Conservation (phyloP, 768 basidiomycete species). For the Rickenella mellea region DNA sequence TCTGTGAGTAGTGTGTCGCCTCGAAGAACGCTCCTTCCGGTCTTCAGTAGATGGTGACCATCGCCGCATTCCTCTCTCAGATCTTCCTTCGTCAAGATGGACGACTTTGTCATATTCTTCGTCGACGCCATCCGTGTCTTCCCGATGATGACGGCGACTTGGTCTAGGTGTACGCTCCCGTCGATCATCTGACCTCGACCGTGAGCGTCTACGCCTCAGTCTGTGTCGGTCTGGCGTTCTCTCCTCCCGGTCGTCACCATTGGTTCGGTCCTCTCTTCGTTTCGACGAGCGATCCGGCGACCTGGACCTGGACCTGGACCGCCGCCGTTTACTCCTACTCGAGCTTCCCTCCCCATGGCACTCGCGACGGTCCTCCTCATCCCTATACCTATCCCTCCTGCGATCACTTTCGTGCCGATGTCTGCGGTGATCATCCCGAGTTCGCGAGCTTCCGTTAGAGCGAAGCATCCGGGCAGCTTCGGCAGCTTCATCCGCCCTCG, state of each 20-base stretch:
- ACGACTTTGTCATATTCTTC: too few relatives aligned
- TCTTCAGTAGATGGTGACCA: neutral
- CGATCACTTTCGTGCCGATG: conserved; percentile 5
- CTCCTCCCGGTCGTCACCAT: too few relatives aligned
- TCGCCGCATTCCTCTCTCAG: neutral
- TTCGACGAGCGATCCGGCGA: conserved; percentile 13
- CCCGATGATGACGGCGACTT: neutral
- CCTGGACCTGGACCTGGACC: conserved; percentile 11
- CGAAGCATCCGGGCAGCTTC: conserved; percentile 52
- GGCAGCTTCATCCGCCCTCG: conserved; percentile 68
- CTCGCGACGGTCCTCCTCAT: conserved; percentile 44
- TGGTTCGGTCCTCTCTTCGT: conserved; percentile 11
- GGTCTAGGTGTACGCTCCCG: too few relatives aligned
- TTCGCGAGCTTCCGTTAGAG: conserved; percentile 17
- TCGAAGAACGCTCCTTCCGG: too few relatives aligned
- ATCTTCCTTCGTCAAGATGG: too few relatives aligned
- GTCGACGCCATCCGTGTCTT: conserved; percentile 4
- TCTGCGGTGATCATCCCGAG: conserved; percentile 1
- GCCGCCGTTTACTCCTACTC: conserved; percentile 13
- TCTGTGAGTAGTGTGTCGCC: too few relatives aligned
- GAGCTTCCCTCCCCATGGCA: too few relatives aligned
- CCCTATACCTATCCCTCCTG: conserved; percentile 28
- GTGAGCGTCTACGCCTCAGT: conserved; percentile 18
- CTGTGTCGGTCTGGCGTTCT: conserved; percentile 12
- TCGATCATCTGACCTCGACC: conserved; percentile 20